Conservation (phyloP, 2,329 filamentous ascomycete species). For the Pseudocercospora musae region DNA sequence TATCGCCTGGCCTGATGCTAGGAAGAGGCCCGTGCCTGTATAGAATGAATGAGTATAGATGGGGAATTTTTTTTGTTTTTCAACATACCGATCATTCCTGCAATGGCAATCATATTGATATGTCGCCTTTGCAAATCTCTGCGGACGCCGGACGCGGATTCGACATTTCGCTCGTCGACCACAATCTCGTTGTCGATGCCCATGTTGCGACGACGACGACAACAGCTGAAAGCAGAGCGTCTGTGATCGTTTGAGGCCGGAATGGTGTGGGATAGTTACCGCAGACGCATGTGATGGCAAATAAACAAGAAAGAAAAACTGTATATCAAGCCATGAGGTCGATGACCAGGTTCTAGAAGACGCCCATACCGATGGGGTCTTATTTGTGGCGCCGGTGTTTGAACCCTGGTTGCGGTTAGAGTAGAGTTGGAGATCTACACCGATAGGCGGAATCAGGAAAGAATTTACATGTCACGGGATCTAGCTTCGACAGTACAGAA, state of each 20-base stretch:
- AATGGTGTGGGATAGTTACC: no score
- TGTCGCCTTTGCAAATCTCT: constrained; percentile 24
- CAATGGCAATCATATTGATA: constrained; percentile 27
- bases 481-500: background rate
- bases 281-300: background rate
- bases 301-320: no score
- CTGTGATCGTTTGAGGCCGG: no score
- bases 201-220: background rate
- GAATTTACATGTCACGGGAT: background rate
- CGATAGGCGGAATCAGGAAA: no score
- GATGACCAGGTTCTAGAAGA: background rate
- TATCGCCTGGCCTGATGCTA: constrained; percentile 26
- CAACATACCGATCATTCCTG: constrained; percentile 23
- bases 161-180: background rate
- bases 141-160: constrained; percentile 1
- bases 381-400: background rate
- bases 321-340: background rate
- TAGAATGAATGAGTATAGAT: background rate
- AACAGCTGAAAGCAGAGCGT: no score
- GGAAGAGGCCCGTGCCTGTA: constrained; percentile 28
- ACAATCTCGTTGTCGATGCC: background rate
- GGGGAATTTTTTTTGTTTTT: background rate
- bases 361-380: background rate
- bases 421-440: background rate
- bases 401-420: background rate